A percentile compares a stretch with the other conserved stretches of the same genome.
These are phyloP conservation scores for Plasmodium inui DNA, from an alignment of 169 alveolate genomes.

Conservation along the genomic window DNA sequence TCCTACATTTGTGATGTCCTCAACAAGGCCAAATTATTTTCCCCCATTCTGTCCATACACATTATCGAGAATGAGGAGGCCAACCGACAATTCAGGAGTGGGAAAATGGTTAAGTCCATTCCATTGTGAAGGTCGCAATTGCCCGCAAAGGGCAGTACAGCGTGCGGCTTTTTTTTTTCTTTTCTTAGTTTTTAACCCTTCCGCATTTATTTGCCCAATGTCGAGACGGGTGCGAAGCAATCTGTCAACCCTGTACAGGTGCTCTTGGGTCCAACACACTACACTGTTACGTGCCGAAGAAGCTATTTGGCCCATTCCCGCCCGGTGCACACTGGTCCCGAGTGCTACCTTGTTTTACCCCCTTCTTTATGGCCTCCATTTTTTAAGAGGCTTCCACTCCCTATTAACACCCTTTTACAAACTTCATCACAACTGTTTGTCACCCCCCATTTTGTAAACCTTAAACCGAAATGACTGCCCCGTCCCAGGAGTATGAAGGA, in stretches of 20 bases:
- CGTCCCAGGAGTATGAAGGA: neutral
- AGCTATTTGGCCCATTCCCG: neutral
- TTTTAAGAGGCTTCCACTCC: neutral
- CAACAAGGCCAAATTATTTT: slow-evolving; percentile 25
- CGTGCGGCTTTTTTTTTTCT: neutral
- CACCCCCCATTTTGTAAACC: neutral
- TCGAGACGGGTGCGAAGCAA: neutral
- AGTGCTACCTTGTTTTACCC: neutral
- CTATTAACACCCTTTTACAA: neutral
- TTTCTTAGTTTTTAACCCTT: neutral
- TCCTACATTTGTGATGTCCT: slow-evolving; percentile 55
- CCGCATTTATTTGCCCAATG: neutral
- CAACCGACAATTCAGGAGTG: slow-evolving; percentile 1
- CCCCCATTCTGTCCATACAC: slow-evolving; percentile 44
- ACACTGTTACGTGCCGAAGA: neutral
- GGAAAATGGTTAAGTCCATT: slow-evolving; percentile 7
- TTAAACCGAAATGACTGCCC: neutral
- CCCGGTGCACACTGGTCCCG: neutral
- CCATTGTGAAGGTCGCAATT: neutral
- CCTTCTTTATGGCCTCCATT: neutral
- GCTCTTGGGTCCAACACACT: neutral
- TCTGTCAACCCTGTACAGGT: neutral
- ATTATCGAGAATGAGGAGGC: slow-evolving; percentile 71
- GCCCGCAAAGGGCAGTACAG: neutral
- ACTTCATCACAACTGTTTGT: neutral